These are phyloP conservation scores for Pyrrhoderma noxium DNA, from an alignment of 1,284 basidiomycete species.

Conservation along the genomic window DNA sequence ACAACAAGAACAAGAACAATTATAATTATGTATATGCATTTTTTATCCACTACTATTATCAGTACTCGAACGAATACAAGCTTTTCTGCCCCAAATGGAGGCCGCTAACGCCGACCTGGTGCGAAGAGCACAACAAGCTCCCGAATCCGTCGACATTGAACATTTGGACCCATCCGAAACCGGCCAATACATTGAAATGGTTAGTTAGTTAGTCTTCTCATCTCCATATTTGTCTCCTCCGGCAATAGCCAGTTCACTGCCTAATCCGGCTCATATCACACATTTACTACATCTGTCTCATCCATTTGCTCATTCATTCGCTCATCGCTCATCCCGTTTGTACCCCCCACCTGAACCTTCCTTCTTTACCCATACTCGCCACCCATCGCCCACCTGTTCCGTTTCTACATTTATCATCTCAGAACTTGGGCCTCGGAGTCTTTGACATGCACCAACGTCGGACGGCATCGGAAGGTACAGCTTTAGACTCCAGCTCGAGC, in stretches of 20 bases:
- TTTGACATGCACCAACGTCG: constrained; percentile 20
- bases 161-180: constrained; percentile 7
- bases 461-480: constrained; percentile 4
- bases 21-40: no score
- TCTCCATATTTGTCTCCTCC: background rate
- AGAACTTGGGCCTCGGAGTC: constrained; percentile 24
- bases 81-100: constrained; percentile 23
- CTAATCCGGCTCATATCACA: background rate
- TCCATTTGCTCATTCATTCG: no score
- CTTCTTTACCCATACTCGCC: background rate
- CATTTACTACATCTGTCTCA: background rate
- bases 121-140: constrained; percentile 10
- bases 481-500: background rate
- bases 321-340: no score
- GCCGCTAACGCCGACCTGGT: constrained; percentile 22
- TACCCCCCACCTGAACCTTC: no score
- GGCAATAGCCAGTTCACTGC: background rate
- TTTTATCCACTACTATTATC: background rate
- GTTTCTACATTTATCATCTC: background rate
- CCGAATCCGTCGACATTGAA: constrained; percentile 23
- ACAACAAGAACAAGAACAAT: no score
- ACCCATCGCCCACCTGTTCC: background rate
- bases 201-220: background rate
- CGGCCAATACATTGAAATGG: constrained; percentile 22
- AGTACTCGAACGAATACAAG: constrained; percentile 23